A percentile compares a stretch with the other conserved stretches of the same genome.
Conservation (phyloP, 2,329 filamentous ascomycete genomes). For the Fusarium luffae region DNA sequence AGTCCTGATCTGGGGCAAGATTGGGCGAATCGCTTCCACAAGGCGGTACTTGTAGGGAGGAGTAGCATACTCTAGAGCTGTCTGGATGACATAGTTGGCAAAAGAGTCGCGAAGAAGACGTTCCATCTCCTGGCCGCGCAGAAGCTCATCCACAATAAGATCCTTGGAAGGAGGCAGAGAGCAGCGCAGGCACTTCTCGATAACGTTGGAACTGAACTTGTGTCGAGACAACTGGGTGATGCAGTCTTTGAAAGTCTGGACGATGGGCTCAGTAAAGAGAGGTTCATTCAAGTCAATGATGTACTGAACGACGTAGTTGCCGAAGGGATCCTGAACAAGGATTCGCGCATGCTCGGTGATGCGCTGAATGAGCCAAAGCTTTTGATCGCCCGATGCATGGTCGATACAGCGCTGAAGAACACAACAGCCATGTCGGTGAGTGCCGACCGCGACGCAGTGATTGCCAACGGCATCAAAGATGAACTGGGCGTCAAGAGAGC, state of each 20-base stretch:
- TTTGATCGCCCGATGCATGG: conserved; percentile 90
- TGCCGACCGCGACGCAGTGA: conserved; percentile 90
- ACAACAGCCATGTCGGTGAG: conserved; percentile 97
- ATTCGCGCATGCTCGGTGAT: conserved; percentile 91
- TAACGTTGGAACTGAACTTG: conserved; percentile 99
- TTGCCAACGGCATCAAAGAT: conserved; percentile 94
- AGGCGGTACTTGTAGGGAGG: conserved; percentile 77
- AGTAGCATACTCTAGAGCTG: conserved; percentile 87
- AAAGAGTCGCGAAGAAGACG: conserved; percentile 90
- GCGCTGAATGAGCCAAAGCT: conserved; percentile 83
- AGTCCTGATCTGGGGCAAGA: conserved; percentile 84
- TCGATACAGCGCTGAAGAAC: conserved; percentile 98
- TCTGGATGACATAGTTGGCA: conserved; percentile 98
- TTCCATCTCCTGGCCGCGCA: conserved; percentile 79
- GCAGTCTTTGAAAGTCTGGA: conserved; percentile 79
- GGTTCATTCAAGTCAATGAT: conserved; percentile 94
- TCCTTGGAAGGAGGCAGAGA: conserved; percentile 79
- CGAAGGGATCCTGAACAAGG: conserved; percentile 95
- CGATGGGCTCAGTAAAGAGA: conserved; percentile 88
- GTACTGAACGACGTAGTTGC: conserved; percentile 99
- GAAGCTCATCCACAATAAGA: conserved; percentile 86
- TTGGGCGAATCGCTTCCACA: conserved; percentile 85
- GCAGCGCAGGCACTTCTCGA: conserved; percentile 94
- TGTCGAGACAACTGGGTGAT: conserved; percentile 84
- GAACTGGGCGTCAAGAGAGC: conserved; percentile 86